Percentiles rank a stretch among this genome's conserved stretches.
Evolutionary conservation across 78 protist genomes (phyloP).

Genomic region (Dictyostelium discoideum): dicty_2.7 NC_007091.3:4267501-4268000

Average conservation of each 20-base stretch:
- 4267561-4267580: neutral
- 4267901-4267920: neutral
- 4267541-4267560: constrained; percentile 1
- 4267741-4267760: constrained; percentile 24
- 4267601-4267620: neutral
- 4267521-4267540: neutral
- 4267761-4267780: constrained; percentile 15
- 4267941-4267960: constrained; percentile 30
- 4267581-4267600: neutral
- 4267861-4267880: constrained; percentile 13
- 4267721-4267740: constrained; percentile 12
- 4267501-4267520: neutral
- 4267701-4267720: constrained; percentile 16
- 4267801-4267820: constrained; percentile 22
- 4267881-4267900: neutral
- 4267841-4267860: neutral
- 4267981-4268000: constrained; percentile 18
- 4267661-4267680: neutral
- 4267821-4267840: neutral
- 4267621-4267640: neutral
- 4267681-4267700: neutral
- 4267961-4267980: neutral
- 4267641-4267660: neutral
- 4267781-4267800: constrained; percentile 1
- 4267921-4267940: neutral